Base-by-base conservation (phyloP, 768 basidiomycete species). In the Boletus edulis region DNA sequence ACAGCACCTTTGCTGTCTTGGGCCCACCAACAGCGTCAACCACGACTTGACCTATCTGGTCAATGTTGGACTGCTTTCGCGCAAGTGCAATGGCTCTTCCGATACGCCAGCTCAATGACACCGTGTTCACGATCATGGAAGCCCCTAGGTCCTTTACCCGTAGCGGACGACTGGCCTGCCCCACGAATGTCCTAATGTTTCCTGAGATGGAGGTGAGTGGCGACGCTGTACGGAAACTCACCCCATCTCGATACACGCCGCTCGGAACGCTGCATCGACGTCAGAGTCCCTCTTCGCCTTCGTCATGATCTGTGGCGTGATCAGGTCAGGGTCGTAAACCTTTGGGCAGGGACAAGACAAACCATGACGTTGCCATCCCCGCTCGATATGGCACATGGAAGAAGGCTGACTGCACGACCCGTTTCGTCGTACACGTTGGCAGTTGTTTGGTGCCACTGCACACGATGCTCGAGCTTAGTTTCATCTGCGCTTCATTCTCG, bases 61-160 rank as follows among this genome's bases (percentile, higher is more conserved):
- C 73, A 42, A 81, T 66, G 52, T 74, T 70, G 47, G 75, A 81
- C 46, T 69, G 71, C 66, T 78, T 77, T 44, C 81, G 73, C 53
- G 79, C 78, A 4, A 79, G 73, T 7, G 78, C 76, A 15, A 86
- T 76, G 0, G 83, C 83, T 31, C 81, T 73, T 10, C 86, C 86
- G 20, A 87, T 77, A 44, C 81, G 71, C 85, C 86, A 87, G 10
- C 81, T 79, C 64, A 82, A 75, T 20, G 83, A 85, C 12, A 83
- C 75, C 27, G 80, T 82, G 41, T 78, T 80, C 3, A 75, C 71
- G 15, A 83, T 74, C 37, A 83, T 75, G 35, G 69, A 75, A 32
- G 69, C 60, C 27, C 73, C 64, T 15, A 73, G 66, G 22, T 76
- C 65, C 37, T 63, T 62, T 15, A 72, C 71, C 2, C 65, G 64